These are phyloP conservation scores for Candida labiduridarum DNA, from an alignment of 1,139 yeast species.

Conservation along the genomic window DNA sequence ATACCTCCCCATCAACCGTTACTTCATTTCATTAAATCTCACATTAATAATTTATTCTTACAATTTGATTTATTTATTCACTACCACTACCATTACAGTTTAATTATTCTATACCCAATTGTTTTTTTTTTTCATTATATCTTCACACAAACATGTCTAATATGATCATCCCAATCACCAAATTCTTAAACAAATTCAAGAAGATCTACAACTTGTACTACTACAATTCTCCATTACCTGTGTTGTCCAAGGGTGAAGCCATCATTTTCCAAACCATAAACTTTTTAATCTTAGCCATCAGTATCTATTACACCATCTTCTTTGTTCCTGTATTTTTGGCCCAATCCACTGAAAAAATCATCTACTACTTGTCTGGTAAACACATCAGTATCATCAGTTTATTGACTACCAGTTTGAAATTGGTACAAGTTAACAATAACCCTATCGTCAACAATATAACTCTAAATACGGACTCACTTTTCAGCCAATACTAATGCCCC, in stretches of 20 bases:
- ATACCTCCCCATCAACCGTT: neutral
- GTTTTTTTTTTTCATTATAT: neutral
- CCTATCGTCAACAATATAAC: conserved; percentile 1
- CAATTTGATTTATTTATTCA: neutral
- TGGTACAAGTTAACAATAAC: neutral
- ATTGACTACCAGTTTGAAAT: conserved; percentile 3
- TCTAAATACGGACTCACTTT: neutral
- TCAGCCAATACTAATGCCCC: neutral
- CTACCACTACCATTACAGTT: neutral
- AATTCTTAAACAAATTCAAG: conserved; percentile 13
- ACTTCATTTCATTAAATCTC: neutral
- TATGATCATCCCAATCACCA: neutral
- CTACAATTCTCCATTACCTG: conserved; percentile 32
- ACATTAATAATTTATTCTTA: too few relatives aligned
- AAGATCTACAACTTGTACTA: conserved; percentile 26
- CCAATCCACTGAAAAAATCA: conserved; percentile 18
- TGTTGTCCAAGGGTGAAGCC: conserved; percentile 27
- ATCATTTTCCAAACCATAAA: conserved; percentile 22
- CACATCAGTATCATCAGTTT: neutral
- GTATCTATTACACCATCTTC: conserved; percentile 20
- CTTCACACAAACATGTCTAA: neutral
- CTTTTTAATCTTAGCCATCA: conserved; percentile 18
- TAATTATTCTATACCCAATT: neutral
- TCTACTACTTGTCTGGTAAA: conserved; percentile 25
- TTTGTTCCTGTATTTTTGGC: conserved; percentile 18